Conservation (phyloP, 495 filamentous ascomycete genomes). For the Pseudotulostoma volvatum region DNA sequence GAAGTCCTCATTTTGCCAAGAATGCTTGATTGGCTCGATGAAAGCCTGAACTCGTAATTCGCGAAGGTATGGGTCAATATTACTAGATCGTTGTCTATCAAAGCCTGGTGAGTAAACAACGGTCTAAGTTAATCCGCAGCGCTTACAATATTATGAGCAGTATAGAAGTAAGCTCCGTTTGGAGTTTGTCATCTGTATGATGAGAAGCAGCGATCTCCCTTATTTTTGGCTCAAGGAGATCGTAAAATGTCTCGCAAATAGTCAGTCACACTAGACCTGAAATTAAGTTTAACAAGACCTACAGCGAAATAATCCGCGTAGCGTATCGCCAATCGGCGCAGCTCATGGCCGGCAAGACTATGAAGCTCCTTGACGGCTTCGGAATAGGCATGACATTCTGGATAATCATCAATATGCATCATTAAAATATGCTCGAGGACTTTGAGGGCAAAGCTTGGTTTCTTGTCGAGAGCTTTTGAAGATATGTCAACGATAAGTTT, state of each 20-base stretch:
- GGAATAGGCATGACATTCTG: constrained; percentile 52
- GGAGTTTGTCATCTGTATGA: constrained; percentile 56
- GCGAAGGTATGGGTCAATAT: constrained; percentile 48
- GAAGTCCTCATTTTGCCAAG: constrained; percentile 63
- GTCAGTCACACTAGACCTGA: constrained; percentile 5
- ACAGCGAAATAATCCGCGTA: constrained; percentile 79
- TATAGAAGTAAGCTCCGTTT: constrained; percentile 49
- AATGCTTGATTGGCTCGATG: constrained; percentile 56
- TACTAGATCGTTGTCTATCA: constrained; percentile 57
- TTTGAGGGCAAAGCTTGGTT: constrained; percentile 63
- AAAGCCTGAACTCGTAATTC: constrained; percentile 52
- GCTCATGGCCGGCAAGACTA: constrained; percentile 60
- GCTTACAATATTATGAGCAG: constrained; percentile 79
- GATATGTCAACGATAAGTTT: constrained; percentile 77
- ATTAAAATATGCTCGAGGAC: constrained; percentile 82
- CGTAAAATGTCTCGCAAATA: constrained; percentile 51
- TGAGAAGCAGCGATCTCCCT: constrained; percentile 60
- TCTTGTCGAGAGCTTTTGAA: constrained; percentile 61
- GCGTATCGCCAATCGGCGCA: constrained; percentile 74
- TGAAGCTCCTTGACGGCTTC: constrained; percentile 89
- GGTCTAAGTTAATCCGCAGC: not conserved
- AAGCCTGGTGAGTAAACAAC: constrained; percentile 6
- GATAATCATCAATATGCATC: constrained; percentile 52
- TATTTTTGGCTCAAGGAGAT: constrained; percentile 67
- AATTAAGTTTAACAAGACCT: constrained; percentile 10